Conservation (phyloP, 495 filamentous ascomycete species). For the Xylaria flabelliformis region DNA sequence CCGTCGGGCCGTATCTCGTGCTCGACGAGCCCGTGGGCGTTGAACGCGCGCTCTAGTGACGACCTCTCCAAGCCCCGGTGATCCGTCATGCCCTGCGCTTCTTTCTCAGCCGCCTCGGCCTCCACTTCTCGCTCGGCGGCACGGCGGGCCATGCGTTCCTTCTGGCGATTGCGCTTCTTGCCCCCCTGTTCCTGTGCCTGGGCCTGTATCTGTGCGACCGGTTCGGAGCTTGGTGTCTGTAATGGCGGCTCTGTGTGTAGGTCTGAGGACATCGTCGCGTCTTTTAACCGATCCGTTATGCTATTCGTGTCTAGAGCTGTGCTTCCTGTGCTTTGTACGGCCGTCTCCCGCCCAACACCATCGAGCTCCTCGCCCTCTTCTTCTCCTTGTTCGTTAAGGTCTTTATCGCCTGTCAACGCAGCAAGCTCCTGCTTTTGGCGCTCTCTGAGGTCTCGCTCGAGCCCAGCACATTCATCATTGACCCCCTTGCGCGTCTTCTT, state of each 20-base stretch:
- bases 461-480: conserved; percentile 79
- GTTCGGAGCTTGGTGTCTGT: conserved; percentile 25
- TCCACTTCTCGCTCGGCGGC: conserved; percentile 81
- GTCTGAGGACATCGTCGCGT: conserved; percentile 28
- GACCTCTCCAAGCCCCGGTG: conserved; percentile 72
- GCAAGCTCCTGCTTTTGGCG: conserved; percentile 71
- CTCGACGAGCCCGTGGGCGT: conserved; percentile 65
- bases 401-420: conserved; percentile 54
- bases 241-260: conserved; percentile 24
- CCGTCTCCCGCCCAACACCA: not conserved
- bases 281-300: conserved; percentile 31
- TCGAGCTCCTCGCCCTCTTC: conserved; percentile 32
- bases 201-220: conserved; percentile 31
- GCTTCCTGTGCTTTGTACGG: conserved; percentile 22
- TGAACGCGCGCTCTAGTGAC: conserved; percentile 70
- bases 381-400: conserved; percentile 27
- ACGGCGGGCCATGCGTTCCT: conserved; percentile 85
- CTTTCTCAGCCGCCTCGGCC: conserved; percentile 68
- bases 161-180: conserved; percentile 89
- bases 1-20: conserved; percentile 86
- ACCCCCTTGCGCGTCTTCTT: conserved; percentile 95
- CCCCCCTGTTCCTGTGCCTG: conserved; percentile 34
- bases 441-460: conserved; percentile 73
- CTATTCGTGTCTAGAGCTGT: conserved; percentile 27
- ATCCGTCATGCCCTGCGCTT: conserved; percentile 77